Evolutionary conservation across 306 rosid genomes (phyloP), one percentile per base, ranked within the genome.

Genomic region (Trifolium pratense): DNA sequence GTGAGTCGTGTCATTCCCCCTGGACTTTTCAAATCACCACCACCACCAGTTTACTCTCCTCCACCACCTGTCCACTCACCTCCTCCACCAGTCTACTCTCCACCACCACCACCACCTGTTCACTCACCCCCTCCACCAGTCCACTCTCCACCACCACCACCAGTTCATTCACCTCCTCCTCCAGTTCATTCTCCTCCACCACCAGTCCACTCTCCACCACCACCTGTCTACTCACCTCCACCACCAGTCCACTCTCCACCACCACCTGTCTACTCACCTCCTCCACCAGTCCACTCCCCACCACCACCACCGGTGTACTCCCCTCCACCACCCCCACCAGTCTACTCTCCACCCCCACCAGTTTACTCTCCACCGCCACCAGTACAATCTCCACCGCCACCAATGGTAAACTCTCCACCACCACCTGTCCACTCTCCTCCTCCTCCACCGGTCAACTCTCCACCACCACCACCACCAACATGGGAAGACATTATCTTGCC

Each of bases 401-500:
- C 78, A 0, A 68, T 67, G 11, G 60, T 53, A 0, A 13, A 7
- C 80, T 53, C 59, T 3, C 60, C 60, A 9, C 60, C 86, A 1
- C 86, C 78, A 0, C 83, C 78, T 0, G n/a, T 57, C 0, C 3
- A 31, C 14, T 81, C 80, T 1, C 79, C 80, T 8, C 80, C 80
- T 6, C 80, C 80, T 2, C 75, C 75, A 0, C 69, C 42, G 1
- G 62, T 58, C 1, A 0, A 68, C 15, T 76, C 76, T 0, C 64
- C 80, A 14, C 81, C 70, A 11, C n/a, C n/a, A n/a, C 66, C 64
- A 9, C 73, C 80, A 12, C 75, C 83, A 42, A 18, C 13, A 71
- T 83, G 81, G 84, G 73, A 72, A 0, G 78, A 87, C 9, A 25
- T 87, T 9, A 2, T 56, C 52, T 63, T 89, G 4, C 91, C 94